These are phyloP conservation scores for Fraxinus baroniana DNA, from an alignment of 305 asterid genomes.

Conservation along the genomic window DNA sequence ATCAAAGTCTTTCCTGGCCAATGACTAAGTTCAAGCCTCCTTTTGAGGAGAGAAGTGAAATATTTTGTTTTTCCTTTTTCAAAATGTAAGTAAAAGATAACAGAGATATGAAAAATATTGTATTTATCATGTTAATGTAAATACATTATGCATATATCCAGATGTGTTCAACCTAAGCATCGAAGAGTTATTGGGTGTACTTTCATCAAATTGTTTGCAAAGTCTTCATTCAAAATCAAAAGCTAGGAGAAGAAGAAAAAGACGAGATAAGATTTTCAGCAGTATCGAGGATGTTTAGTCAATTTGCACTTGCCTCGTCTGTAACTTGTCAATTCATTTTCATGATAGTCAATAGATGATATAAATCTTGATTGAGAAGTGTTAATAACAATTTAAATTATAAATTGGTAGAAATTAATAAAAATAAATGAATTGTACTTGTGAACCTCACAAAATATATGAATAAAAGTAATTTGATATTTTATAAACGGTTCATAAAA, in stretches of 20 bases:
- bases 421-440: neutral
- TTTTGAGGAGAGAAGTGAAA: neutral
- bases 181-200: neutral
- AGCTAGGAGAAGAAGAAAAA: neutral
- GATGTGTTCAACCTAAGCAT: neutral
- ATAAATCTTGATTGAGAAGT: neutral
- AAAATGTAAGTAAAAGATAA: neutral
- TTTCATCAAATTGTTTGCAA: neutral
- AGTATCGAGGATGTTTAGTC: neutral
- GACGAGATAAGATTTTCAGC: neutral
- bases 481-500: neutral
- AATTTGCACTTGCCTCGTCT: neutral
- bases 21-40: neutral
- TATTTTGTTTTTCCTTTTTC: neutral
- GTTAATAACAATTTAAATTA: neutral
- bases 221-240: neutral
- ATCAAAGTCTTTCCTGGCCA: neutral
- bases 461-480: neutral
- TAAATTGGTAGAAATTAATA: neutral
- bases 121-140: neutral
- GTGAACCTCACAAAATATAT: neutral
- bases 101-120: neutral
- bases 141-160: neutral
- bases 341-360: neutral
- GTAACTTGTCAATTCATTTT: neutral